A percentile compares a stretch with the other conserved stretches of the same genome.
Evolutionary conservation across 139 green algal genomes (phyloP).

Genomic region (Nannochloris sp.): DNA sequence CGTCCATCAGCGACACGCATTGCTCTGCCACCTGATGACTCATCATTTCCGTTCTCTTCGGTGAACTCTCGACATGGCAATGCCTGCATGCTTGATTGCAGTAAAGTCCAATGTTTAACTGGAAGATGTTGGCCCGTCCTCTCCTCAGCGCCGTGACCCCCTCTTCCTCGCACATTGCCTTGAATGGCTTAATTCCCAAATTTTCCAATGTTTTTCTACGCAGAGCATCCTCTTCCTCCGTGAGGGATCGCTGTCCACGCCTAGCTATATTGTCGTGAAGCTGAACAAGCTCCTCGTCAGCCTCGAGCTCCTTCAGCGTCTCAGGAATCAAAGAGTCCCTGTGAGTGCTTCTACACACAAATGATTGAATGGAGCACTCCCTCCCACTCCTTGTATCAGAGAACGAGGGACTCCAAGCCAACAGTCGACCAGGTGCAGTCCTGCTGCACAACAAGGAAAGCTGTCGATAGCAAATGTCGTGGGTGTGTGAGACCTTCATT

Average conservation of each 20-base stretch:
- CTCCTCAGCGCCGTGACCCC: conserved; percentile 43
- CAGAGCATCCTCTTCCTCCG: conserved; percentile 48
- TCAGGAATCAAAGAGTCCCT: conserved; percentile 49
- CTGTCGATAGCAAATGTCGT: too few relatives aligned
- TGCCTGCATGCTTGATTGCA: conserved; percentile 97
- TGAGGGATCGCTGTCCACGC: conserved; percentile 57
- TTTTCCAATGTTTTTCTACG: conserved; percentile 57
- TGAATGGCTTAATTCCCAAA: conserved; percentile 45
- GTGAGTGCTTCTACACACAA: neutral
- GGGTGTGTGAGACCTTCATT: too few relatives aligned
- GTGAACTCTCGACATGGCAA: conserved; percentile 94
- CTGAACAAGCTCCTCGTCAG: conserved; percentile 51
- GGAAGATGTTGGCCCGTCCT: conserved; percentile 52
- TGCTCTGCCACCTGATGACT: conserved; percentile 45
- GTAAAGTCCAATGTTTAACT: conserved; percentile 96
- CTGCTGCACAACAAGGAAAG: too few relatives aligned
- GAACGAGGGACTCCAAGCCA: neutral
- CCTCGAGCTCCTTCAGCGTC: conserved; percentile 61
- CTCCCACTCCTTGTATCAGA: too few relatives aligned
- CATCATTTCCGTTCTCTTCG: conserved; percentile 70
- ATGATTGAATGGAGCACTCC: too few relatives aligned
- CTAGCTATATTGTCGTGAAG: conserved; percentile 18
- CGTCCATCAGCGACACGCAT: conserved; percentile 61
- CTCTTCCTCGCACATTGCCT: conserved; percentile 14
- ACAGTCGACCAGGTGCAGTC: neutral